Conservation (phyloP, 2,329 filamentous ascomycete genomes). For the Rhinocladiella similis region DNA sequence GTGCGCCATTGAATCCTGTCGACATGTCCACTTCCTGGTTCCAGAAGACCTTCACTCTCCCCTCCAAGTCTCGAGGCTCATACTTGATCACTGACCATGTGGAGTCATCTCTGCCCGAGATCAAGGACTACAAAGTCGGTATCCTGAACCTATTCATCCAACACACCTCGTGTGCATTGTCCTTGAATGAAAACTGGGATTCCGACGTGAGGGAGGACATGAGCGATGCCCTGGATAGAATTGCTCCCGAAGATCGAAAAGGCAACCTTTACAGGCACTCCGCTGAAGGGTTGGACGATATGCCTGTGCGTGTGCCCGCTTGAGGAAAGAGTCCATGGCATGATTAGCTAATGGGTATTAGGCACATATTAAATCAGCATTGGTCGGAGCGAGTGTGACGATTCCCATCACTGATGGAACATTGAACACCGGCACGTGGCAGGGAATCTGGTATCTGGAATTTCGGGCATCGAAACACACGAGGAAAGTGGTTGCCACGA, state of each 20-base stretch:
- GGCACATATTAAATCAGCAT: slow-evolving; percentile 89
- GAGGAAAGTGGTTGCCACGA: slow-evolving; percentile 84
- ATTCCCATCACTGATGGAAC: slow-evolving; percentile 88
- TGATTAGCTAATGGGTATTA: slow-evolving; percentile 35
- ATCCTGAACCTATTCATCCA: slow-evolving; percentile 89
- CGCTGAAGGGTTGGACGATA: slow-evolving; percentile 87
- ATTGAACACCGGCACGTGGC: slow-evolving; percentile 64
- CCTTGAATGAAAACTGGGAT: slow-evolving; percentile 90
- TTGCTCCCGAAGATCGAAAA: slow-evolving; percentile 79
- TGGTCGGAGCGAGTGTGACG: slow-evolving; percentile 85
- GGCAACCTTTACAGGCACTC: slow-evolving; percentile 80
- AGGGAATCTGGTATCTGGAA: slow-evolving; percentile 89
- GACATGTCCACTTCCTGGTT: slow-evolving; percentile 59
- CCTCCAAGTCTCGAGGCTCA: slow-evolving; percentile 73
- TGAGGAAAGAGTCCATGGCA: neutral
- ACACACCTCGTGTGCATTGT: slow-evolving; percentile 89
- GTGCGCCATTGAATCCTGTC: neutral
- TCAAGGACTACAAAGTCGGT: slow-evolving; percentile 79
- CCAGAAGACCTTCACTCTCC: slow-evolving; percentile 82
- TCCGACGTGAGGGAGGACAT: slow-evolving; percentile 86
- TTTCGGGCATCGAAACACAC: slow-evolving; percentile 76
- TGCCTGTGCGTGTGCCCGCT: slow-evolving; percentile 63
- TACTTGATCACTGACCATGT: slow-evolving; percentile 87
- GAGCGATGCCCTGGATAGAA: slow-evolving; percentile 87
- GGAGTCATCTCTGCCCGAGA: slow-evolving; percentile 70